Evolutionary conservation across 495 filamentous ascomycete species (phyloP), one percentile per base, ranked within the genome.

Genomic region (Talaromyces borbonicus): DNA sequence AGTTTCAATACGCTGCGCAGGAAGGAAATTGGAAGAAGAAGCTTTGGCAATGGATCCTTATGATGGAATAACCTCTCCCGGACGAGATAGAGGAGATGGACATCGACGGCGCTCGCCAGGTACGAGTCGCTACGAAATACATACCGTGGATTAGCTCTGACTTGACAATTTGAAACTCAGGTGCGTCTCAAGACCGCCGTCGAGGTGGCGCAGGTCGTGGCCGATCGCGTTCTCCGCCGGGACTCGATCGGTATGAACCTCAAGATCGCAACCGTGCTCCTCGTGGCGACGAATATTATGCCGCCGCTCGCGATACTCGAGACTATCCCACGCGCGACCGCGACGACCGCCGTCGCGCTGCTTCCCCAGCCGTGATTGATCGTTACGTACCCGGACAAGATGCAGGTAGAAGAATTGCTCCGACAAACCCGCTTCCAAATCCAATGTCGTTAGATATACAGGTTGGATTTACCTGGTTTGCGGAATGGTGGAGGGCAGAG

Each of bases 391-490:
- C 92, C 2, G 87, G 90, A 6, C 85, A 92, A 55, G 83, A 84
- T 42, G 7, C 37, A 12, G 68, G 67, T 23, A 72, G 72, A 14
- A 75, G 83, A 11, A 64, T 69, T 8, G 62, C 83, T n/a, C 65
- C 75, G 6, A 66, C 67, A 3, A 94, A 94, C 54, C 86, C 84
- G 3, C 60, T 95, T 26, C 72, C 80, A 12, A 86, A 97, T 52
- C 92, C 92, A 5, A 69, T 89, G 43, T 83, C 76, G 40, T 72
- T 97, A 8, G 84, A 95, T 11, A 94, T 84, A 51, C 90, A 96
- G 60, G 92, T 95, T 39, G 90, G 92, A 0, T 97, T 97, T 66
- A 95, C 84, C 19, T 97, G 82, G 64, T 99, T 93, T 57, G 85
- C 87, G 5, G 93, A 97, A 62, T 99, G 92, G 92, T 96, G 90